phyloP scores from a whole-genome alignment of 2,329 filamentous ascomycete genomes.

The Penicillium corylophilum region DNA sequence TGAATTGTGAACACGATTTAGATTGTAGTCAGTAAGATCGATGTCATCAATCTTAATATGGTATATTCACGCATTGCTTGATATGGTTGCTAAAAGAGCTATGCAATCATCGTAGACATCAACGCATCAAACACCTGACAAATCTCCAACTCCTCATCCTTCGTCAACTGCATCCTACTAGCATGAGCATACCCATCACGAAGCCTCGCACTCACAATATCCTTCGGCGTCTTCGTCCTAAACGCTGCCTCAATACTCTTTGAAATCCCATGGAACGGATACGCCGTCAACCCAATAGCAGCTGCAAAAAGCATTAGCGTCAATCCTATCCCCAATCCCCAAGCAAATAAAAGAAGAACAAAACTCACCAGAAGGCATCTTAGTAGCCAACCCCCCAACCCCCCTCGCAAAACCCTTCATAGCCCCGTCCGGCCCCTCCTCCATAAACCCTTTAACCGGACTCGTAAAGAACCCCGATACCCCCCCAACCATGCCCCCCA shows the following conservation, averaged over 20 bases:
- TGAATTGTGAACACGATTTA: not conserved
- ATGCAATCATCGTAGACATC: constrained; percentile 4
- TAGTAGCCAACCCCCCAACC: constrained; percentile 17
- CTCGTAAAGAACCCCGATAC: constrained; percentile 30
- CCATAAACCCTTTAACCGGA: constrained; percentile 28
- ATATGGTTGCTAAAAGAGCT: not conserved
- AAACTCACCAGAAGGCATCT: constrained; percentile 20
- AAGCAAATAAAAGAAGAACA: not conserved
- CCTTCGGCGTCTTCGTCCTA: constrained; percentile 19
- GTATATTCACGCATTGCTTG: not conserved
- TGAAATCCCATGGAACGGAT: constrained; percentile 25
- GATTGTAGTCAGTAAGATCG: not conserved
- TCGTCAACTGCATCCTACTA: constrained; percentile 13
- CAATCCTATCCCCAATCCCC: no score
- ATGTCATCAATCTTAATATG: not conserved
- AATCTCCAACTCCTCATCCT: constrained; percentile 14
- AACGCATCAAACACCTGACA: constrained; percentile 19
- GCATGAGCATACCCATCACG: constrained; percentile 17
- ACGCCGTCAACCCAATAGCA: constrained; percentile 22
- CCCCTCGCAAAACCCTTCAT: constrained; percentile 30
- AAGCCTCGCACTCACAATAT: constrained; percentile 16
- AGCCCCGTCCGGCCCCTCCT: constrained; percentile 33
- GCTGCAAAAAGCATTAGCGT: constrained; percentile 6
- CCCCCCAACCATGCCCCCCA: constrained; percentile 32
- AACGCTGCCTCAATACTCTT: constrained; percentile 23